phyloP scores from a whole-genome alignment of 2,329 filamentous ascomycete species.

The Stemphylium lycopersici region DNA sequence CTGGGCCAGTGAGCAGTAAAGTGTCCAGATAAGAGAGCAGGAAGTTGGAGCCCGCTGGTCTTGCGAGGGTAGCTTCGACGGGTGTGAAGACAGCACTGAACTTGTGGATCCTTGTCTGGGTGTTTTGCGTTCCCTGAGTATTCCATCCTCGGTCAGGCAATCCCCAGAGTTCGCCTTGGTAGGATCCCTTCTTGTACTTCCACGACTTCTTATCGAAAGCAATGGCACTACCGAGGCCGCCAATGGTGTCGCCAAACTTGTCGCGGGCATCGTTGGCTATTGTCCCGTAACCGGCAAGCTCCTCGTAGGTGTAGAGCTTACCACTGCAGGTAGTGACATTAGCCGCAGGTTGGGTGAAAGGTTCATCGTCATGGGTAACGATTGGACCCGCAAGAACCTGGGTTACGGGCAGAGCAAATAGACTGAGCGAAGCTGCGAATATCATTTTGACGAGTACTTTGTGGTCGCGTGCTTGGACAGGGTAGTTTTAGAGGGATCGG shows the following conservation, averaged over 20 bases:
- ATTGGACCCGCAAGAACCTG: constrained; percentile 27
- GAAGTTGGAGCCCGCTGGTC: constrained; percentile 66
- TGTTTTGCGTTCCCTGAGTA: constrained; percentile 71
- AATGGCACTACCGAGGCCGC: constrained; percentile 69
- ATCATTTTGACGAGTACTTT: constrained; percentile 23
- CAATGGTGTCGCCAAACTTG: constrained; percentile 72
- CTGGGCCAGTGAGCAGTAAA: constrained; percentile 67
- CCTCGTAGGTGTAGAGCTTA: constrained; percentile 68
- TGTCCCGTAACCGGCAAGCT: constrained; percentile 70
- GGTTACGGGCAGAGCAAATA: constrained; percentile 25
- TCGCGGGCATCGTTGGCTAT: constrained; percentile 65
- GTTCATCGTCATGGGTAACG: background rate
- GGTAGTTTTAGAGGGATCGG: background rate
- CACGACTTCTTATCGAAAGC: constrained; percentile 67
- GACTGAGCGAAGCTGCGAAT: constrained; percentile 17
- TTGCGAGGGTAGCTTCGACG: constrained; percentile 57
- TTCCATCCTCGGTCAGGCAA: constrained; percentile 77
- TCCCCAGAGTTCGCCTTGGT: constrained; percentile 67
- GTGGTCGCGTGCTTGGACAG: constrained; percentile 23
- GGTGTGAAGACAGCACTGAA: constrained; percentile 66
- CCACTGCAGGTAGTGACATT: constrained; percentile 62
- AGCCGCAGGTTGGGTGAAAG: constrained; percentile 12
- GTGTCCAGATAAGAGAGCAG: constrained; percentile 68
- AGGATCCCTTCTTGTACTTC: constrained; percentile 56
- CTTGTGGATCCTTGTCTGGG: constrained; percentile 71